A percentile compares a stretch with the other conserved stretches of the same genome.
phyloP scores from a whole-genome alignment of 768 basidiomycete genomes.

The Panaeolus cyanescens region DNA sequence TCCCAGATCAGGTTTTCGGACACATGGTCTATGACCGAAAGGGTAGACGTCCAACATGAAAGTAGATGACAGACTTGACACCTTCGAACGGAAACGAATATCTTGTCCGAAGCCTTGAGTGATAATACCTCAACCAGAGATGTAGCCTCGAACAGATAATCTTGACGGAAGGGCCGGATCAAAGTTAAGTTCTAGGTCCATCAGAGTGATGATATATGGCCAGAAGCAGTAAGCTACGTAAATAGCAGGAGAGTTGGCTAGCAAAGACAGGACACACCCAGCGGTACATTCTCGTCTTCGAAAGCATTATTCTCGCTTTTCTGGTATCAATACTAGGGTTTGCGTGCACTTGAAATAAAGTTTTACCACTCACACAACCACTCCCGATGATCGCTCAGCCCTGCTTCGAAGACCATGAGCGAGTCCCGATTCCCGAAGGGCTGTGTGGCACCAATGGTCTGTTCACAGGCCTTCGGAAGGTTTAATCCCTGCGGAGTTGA shows the following conservation, averaged over 20 bases:
- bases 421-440: too few species aligned
- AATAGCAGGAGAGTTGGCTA: too few species aligned
- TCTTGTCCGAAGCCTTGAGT: neutral
- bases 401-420: too few species aligned
- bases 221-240: too few species aligned
- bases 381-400: too few species aligned
- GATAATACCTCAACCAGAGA: neutral
- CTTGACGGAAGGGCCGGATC: neutral
- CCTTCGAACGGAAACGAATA: neutral
- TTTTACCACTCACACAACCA: neutral
- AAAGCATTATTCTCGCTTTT: neutral
- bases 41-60: neutral
- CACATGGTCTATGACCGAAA: neutral
- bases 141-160: neutral
- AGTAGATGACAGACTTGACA: neutral
- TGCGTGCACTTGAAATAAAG: neutral
- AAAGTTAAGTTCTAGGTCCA: too few species aligned
- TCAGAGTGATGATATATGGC: too few species aligned
- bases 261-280: too few species aligned
- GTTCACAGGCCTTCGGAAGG: neutral
- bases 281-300: too few species aligned
- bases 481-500: neutral
- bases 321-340: neutral
- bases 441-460: too few species aligned
- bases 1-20: neutral